Evolutionary conservation across 768 basidiomycete species (phyloP).

Genomic region (Tylopilus balloui): DNA sequence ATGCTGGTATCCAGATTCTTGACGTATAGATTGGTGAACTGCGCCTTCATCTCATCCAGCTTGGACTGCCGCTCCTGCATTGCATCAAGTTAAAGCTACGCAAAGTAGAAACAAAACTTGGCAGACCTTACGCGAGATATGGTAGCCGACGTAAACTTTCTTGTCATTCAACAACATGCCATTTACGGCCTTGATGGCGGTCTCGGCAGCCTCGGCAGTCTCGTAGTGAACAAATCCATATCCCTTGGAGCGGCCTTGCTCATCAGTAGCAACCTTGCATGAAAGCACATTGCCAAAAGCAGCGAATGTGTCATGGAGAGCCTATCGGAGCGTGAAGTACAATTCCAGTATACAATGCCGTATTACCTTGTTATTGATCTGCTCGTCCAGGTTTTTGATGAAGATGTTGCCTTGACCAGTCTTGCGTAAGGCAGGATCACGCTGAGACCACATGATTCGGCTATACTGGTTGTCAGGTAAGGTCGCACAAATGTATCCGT

Average conservation of each 20-base stretch:
- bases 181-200: constrained; percentile 97
- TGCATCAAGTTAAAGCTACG: background rate
- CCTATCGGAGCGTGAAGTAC: constrained; percentile 42
- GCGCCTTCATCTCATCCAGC: constrained; percentile 94
- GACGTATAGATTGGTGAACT: constrained; percentile 97
- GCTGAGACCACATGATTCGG: constrained; percentile 99
- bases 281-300: constrained; percentile 98
- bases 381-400: constrained; percentile 98
- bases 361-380: constrained; percentile 91
- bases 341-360: background rate
- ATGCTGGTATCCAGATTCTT: constrained; percentile 92
- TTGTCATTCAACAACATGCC: constrained; percentile 99
- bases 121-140: constrained; percentile 90
- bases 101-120: too few relatives aligned
- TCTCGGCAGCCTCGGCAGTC: constrained; percentile 92
- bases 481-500: background rate
- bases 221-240: constrained; percentile 99
- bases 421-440: constrained; percentile 98
- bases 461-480: constrained; percentile 34
- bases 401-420: constrained; percentile 99
- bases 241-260: constrained; percentile 91
- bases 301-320: constrained; percentile 98
- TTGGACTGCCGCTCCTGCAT: constrained; percentile 92
- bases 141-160: constrained; percentile 97
- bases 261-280: constrained; percentile 98